Evolutionary conservation across 73 alveolate genomes (phyloP).

Genomic region (Stentor roeselii): DNA sequence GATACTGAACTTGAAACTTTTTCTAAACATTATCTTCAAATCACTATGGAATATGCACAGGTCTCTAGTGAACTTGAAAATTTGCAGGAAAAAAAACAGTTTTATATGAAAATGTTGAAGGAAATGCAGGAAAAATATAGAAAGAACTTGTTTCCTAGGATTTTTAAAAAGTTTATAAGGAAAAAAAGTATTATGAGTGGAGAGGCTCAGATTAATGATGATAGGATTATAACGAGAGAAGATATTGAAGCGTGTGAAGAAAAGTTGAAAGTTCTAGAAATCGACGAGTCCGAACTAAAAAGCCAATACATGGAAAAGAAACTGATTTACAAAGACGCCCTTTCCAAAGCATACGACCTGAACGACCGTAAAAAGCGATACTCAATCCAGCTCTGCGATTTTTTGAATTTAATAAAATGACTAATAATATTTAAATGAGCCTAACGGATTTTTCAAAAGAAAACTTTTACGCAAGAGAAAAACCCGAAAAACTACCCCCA

Average conservation of each 20-base stretch:
- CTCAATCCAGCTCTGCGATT: neutral
- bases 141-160: neutral
- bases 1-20: slow-evolving; percentile 16
- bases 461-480: neutral
- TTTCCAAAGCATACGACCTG: neutral
- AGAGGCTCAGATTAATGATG: neutral
- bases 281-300: neutral
- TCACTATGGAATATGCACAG: neutral
- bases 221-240: neutral
- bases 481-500: neutral
- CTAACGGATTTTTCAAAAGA: slow-evolving; percentile 23
- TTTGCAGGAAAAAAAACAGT: neutral
- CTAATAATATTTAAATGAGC: neutral
- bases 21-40: neutral
- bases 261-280: too few relatives aligned
- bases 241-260: neutral
- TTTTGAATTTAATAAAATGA: neutral
- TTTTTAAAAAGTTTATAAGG: neutral
- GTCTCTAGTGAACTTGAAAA: neutral
- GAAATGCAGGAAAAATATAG: slow-evolving; percentile 1
- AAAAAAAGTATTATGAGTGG: too few relatives aligned
- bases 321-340: neutral
- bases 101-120: neutral
- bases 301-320: neutral
- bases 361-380: neutral